Evolutionary conservation across 257 asterid species (phyloP), one percentile per base, ranked within the genome.

Genomic region (Solanum acaule): DNA sequence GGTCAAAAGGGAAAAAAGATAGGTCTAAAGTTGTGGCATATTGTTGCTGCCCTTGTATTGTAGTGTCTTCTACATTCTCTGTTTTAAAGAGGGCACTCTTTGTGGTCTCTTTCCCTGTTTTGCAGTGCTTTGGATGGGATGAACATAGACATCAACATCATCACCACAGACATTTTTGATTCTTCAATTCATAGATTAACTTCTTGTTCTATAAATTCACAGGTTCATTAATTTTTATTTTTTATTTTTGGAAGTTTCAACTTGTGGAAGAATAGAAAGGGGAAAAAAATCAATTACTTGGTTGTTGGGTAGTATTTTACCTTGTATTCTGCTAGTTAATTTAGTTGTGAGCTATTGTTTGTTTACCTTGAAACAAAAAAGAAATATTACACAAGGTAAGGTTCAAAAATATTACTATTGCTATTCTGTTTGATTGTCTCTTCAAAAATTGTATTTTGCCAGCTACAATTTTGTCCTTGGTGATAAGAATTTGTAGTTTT

Each of bases 121-220:
- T 93, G 93, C 96, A 90, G 90, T 95, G 98, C 85, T 92, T 93
- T 67, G 92, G 94, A 33, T 90, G 88, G 92, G 97, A 93, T 89
- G 94, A 93, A n/a, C 92, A 85, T 44, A 73, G 95, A 38, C 97
- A 95, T 84, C 95, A 91, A 59, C 95, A 91, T 70, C 95, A 94
- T 61, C 92, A 83, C 72, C 94, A 91, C 89, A 89, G 76, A 75
- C 96, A 91, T 87, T 92, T 91, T 67, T 63, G 34, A 22, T 27
- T 86, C n/a, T 42, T 40, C 61, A 68, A 61, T 84, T 65, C 52
- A 84, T 61, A 67, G 35, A 37, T 40, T n/a, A 33, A 31, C 6
- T 33, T 83, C 40, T 83, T 16, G 8, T 52, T 34, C n/a, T 67
- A 11, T 33, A 56, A 84, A 84, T 13, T 40, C 65, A 44, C 9